Evolutionary conservation across 768 basidiomycete species (phyloP).

Genomic region (Bullera alba): DNA sequence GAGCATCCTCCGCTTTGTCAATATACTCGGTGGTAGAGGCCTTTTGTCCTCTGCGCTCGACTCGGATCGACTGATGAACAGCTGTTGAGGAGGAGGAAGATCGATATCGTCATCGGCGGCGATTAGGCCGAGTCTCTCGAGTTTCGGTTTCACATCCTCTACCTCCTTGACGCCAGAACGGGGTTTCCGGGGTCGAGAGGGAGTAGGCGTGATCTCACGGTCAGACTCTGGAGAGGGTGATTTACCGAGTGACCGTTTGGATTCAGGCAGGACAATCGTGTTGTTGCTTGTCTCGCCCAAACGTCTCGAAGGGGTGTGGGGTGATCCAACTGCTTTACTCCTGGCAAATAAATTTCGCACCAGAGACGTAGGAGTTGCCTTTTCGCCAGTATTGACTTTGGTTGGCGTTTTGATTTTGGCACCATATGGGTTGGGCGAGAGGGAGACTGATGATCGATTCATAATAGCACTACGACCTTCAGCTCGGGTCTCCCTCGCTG

Average conservation of each 20-base stretch:
- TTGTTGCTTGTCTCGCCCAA: constrained; percentile 11
- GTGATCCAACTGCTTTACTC: constrained; percentile 15
- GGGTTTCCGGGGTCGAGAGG: neutral
- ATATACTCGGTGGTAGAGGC: no score
- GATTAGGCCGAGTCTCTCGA: neutral
- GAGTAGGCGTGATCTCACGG: constrained; percentile 7
- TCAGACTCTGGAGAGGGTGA: constrained; percentile 21
- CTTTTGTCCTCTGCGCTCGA: no score
- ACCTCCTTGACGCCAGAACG: neutral
- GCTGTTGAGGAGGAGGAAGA: constrained; percentile 1
- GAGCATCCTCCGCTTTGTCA: constrained; percentile 4
- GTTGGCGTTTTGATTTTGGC: constrained; percentile 16
- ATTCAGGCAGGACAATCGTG: constrained; percentile 24
- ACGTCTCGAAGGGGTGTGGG: constrained; percentile 20
- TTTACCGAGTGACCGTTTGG: constrained; percentile 11
- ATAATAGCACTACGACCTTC: constrained; percentile 26
- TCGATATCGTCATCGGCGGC: neutral
- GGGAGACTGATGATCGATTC: constrained; percentile 31
- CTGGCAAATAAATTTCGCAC: constrained; percentile 34
- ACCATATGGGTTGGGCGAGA: constrained; percentile 27
- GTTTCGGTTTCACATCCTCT: constrained; percentile 5
- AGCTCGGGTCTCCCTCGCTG: neutral
- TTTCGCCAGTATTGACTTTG: constrained; percentile 25
- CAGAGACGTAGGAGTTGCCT: constrained; percentile 31
- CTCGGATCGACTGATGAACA: no score